A percentile compares a stretch with the other conserved stretches of the same genome.
phyloP scores from a whole-genome alignment of 2,329 filamentous ascomycete genomes.

The Hypoxylon sp. region DNA sequence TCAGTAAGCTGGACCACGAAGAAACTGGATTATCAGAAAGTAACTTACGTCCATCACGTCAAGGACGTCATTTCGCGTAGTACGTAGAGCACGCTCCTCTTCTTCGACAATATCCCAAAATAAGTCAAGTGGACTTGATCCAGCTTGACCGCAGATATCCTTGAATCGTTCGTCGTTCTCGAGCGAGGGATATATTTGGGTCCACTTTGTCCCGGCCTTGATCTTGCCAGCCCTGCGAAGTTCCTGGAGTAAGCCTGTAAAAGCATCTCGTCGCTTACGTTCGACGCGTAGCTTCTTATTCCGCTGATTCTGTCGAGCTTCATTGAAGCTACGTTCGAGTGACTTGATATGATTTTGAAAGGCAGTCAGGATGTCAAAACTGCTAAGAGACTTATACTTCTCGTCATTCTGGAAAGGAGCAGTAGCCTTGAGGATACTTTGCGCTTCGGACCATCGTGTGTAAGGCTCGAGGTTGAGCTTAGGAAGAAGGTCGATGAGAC shows the following conservation, averaged over 20 bases:
- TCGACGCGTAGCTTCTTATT: conserved; percentile 81
- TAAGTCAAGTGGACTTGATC: conserved; percentile 86
- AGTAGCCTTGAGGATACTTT: conserved; percentile 80
- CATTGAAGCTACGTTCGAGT: conserved; percentile 90
- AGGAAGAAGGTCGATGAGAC: conserved; percentile 79
- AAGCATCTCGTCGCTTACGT: conserved; percentile 85
- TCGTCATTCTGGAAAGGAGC: conserved; percentile 80
- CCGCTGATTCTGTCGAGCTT: conserved; percentile 87
- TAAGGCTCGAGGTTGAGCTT: conserved; percentile 88
- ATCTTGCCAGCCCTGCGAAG: conserved; percentile 80
- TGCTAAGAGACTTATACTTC: conserved; percentile 85
- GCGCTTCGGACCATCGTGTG: conserved; percentile 92
- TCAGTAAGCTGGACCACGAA: conserved; percentile 48
- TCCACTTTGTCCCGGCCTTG: conserved; percentile 91
- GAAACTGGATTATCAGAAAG: not conserved
- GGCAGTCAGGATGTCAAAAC: conserved; percentile 87
- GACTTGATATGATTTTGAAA: conserved; percentile 97
- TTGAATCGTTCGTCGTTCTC: conserved; percentile 83
- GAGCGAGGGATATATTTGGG: conserved; percentile 76
- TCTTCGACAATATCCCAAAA: conserved; percentile 98
- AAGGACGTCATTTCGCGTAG: conserved; percentile 81
- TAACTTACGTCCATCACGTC: conserved; percentile 84
- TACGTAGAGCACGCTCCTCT: conserved; percentile 86
- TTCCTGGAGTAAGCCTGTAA: conserved; percentile 76
- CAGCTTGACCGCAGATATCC: conserved; percentile 82